phyloP scores from a whole-genome alignment of 2,329 filamentous ascomycete species.

The Pleoardoris graminearum region DNA sequence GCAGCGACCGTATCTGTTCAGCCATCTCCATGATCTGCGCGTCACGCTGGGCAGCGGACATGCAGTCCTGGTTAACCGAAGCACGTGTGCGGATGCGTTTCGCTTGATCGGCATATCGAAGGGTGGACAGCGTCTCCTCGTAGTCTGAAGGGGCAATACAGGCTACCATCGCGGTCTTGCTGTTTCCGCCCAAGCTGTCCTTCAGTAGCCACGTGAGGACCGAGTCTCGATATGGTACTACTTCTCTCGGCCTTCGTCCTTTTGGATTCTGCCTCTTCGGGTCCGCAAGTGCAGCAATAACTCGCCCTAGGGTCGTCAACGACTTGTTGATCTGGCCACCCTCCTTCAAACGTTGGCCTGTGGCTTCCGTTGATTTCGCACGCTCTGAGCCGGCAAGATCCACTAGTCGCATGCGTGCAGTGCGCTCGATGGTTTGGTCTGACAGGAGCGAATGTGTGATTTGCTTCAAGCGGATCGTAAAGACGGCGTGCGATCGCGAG shows the following conservation, averaged over 20 bases:
- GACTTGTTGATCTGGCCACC: slow-evolving; percentile 99
- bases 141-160: slow-evolving; percentile 96
- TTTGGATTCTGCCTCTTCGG: slow-evolving; percentile 57
- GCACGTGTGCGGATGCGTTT: slow-evolving; percentile 96
- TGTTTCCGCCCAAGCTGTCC: slow-evolving; percentile 93
- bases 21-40: slow-evolving; percentile 94
- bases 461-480: slow-evolving; percentile 97
- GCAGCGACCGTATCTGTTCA: slow-evolving; percentile 85
- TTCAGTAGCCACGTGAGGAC: slow-evolving; percentile 85
- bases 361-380: slow-evolving; percentile 93
- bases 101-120: slow-evolving; percentile 96
- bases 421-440: slow-evolving; percentile 96
- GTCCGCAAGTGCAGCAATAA: slow-evolving; percentile 86
- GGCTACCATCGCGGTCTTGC: slow-evolving; percentile 98
- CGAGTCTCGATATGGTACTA: slow-evolving; percentile 92
- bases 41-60: slow-evolving; percentile 89
- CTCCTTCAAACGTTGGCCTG: slow-evolving; percentile 85
- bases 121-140: slow-evolving; percentile 92
- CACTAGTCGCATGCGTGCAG: slow-evolving; percentile 89
- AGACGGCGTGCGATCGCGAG: slow-evolving; percentile 93
- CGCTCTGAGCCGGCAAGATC: slow-evolving; percentile 94
- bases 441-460: slow-evolving; percentile 96
- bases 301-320: slow-evolving; percentile 88
- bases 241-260: slow-evolving; percentile 56
- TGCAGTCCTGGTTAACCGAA: slow-evolving; percentile 92